A percentile compares a stretch with the other conserved stretches of the same genome.
phyloP scores from a whole-genome alignment of 768 basidiomycete genomes.

The Lepiota brunneoincarnata region DNA sequence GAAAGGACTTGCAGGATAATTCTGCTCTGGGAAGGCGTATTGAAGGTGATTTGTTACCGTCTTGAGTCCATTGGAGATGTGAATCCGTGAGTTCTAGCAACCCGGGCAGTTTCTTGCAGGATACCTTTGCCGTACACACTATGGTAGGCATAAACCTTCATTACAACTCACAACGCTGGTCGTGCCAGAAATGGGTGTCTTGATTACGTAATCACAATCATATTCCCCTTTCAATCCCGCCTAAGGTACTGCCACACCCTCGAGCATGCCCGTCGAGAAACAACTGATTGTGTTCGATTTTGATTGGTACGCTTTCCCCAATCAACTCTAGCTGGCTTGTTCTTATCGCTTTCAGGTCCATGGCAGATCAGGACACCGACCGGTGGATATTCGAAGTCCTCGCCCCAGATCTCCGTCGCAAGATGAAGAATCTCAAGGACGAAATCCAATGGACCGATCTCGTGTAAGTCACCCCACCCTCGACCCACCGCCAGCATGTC shows the following conservation, averaged over 20 bases:
- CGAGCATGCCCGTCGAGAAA: slow-evolving; percentile 28
- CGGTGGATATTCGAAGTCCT: slow-evolving; percentile 90
- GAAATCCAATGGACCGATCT: slow-evolving; percentile 91
- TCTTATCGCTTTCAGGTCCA: slow-evolving; percentile 54
- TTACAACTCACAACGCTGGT: slow-evolving; percentile 2
- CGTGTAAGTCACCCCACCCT: slow-evolving; percentile 52
- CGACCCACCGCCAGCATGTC: background rate
- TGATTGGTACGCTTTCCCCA: slow-evolving; percentile 65
- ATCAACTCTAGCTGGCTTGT: background rate
- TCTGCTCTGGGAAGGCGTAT: slow-evolving; percentile 62
- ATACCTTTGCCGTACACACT: slow-evolving; percentile 71
- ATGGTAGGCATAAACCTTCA: slow-evolving; percentile 53
- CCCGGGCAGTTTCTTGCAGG: slow-evolving; percentile 82
- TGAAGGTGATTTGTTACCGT: slow-evolving; percentile 61
- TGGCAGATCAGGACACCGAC: slow-evolving; percentile 96
- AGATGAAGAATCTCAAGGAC: slow-evolving; percentile 66
- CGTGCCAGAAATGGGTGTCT: slow-evolving; percentile 10
- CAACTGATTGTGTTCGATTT: slow-evolving; percentile 95
- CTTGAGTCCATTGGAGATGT: slow-evolving; percentile 79
- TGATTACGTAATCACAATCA: slow-evolving; percentile 25
- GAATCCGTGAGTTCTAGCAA: slow-evolving; percentile 70
- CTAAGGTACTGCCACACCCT: no score
- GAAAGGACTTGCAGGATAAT: slow-evolving; percentile 52
- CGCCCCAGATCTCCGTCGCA: slow-evolving; percentile 77
- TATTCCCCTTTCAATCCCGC: background rate